Base-by-base conservation (phyloP, 352 stramenopile species). In the Phytophthora sp. region DNA sequence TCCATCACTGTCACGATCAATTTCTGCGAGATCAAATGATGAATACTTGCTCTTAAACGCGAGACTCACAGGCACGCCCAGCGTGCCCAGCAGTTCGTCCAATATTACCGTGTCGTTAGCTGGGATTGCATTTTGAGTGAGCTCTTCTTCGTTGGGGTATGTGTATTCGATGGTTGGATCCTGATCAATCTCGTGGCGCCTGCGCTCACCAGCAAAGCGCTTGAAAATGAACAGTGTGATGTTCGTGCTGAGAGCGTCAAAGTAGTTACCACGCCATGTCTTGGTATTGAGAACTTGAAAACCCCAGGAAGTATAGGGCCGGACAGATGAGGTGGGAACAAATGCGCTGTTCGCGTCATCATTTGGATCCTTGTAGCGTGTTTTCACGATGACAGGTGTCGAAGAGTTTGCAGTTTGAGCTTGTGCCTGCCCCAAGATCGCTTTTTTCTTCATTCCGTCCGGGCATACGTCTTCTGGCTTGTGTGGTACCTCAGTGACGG, bases 181-280 rank as follows among this genome's bases (percentile, higher is more conserved):
- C 1, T 50, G 41, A 30, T 85, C 66, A 24, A 91, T 88, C 35
- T 87, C 64, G 3, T 66, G 55, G 0, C 82, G 77, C 1, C 72
- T 63, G 8, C 70, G 67, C 17, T 84, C 76, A 1, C 79, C 78
- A 11, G 82, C 81, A 59, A 87, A 95, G 4, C 78, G 73, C 28
- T 90, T 76, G 53, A 95, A 95, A 34, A 90, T 68, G 32, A 84
- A 89, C 23, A 73, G 61, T 6, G 92, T 97, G 41, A 99, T 98
- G 74, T 99, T 99, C 0, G 82, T 93, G 30, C 81, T 91, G 1
- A 95, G 71, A 2, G 92, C 92, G 46, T 99, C 96, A 64, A 94
- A 95, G 69, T 99, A 99, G 31, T 97, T 99, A n/a, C 79, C 79
- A 20, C 85, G 83, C 97, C 97, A 99, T 8, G 88, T 92, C 74